phyloP scores from a whole-genome alignment of 2,329 filamentous ascomycete genomes.

The Monosporascus sp. region DNA sequence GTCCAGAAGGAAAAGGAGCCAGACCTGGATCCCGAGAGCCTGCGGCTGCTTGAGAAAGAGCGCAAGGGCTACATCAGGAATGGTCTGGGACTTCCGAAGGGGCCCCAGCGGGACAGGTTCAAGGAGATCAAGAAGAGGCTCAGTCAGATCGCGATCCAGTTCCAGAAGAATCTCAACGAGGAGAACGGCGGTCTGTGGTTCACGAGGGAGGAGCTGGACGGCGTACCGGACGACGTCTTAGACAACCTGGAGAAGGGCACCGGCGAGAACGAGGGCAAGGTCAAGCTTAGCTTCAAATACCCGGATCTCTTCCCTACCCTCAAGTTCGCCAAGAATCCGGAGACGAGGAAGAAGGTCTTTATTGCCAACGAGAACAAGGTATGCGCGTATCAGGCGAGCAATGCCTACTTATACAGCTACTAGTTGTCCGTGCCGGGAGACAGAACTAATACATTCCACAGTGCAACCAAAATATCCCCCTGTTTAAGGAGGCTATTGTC shows the following conservation, averaged over 20 bases:
- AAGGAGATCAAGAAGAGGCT: conserved; percentile 82
- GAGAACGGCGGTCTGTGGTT: conserved; percentile 81
- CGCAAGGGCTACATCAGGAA: conserved; percentile 73
- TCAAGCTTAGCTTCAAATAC: conserved; percentile 77
- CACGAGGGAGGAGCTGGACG: conserved; percentile 65
- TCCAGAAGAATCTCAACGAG: conserved; percentile 77
- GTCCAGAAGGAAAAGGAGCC: conserved; percentile 48
- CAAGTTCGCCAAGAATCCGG: conserved; percentile 69
- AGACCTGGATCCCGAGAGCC: conserved; percentile 61
- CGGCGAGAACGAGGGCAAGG: conserved; percentile 65
- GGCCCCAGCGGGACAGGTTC: conserved; percentile 69
- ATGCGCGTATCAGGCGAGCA: conserved; percentile 4
- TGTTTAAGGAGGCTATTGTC: conserved; percentile 70
- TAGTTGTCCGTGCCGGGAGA: not conserved
- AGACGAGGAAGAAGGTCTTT: conserved; percentile 64
- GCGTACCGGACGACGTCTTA: conserved; percentile 67
- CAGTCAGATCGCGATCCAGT: conserved; percentile 67
- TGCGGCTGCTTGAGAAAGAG: conserved; percentile 71
- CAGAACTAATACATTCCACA: conserved; percentile 17
- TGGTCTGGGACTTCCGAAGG: conserved; percentile 66
- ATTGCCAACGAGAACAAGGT: conserved; percentile 77
- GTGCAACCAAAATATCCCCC: conserved; percentile 64
- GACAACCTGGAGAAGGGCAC: conserved; percentile 65
- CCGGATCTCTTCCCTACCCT: conserved; percentile 72
- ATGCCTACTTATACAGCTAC: too few relatives aligned